These are phyloP conservation scores for Meira miltonrushii DNA, from an alignment of 1,284 basidiomycete species.

Conservation along the genomic window DNA sequence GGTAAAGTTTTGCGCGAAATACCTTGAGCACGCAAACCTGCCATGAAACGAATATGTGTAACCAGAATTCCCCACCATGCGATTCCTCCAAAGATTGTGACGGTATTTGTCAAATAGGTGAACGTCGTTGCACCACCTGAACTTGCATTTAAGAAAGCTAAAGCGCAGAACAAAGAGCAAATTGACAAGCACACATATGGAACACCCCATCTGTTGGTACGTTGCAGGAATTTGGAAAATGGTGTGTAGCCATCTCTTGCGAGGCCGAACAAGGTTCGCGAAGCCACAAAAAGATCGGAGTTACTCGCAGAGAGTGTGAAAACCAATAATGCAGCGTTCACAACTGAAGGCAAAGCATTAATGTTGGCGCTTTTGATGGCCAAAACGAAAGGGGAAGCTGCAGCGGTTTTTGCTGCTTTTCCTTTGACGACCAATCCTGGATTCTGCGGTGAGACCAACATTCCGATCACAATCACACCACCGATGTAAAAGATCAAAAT, in stretches of 20 bases:
- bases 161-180: conserved; percentile 36
- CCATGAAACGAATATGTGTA: conserved; percentile 73
- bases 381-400: conserved; percentile 77
- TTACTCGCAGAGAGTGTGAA: conserved; percentile 60
- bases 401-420: conserved; percentile 62
- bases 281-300: conserved; percentile 60
- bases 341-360: conserved; percentile 8
- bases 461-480: conserved; percentile 62
- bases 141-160: conserved; percentile 9
- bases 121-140: conserved; percentile 55
- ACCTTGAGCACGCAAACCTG: conserved; percentile 70
- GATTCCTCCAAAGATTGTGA: conserved; percentile 58
- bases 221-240: conserved; percentile 33
- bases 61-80: conserved; percentile 61
- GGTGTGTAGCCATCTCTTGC: conserved; percentile 56
- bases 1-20: conserved; percentile 66
- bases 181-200: conserved; percentile 51
- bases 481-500: conserved; percentile 65
- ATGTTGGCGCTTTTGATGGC: conserved; percentile 52
- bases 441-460: conserved; percentile 69
- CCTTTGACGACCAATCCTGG: conserved; percentile 57
- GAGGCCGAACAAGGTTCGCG: conserved; percentile 53
- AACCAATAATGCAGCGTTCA: conserved; percentile 56
- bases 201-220: conserved; percentile 12
- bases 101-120: conserved; percentile 21